Conservation (phyloP, 306 rosid genomes). For the Carpinus fangiana region DNA sequence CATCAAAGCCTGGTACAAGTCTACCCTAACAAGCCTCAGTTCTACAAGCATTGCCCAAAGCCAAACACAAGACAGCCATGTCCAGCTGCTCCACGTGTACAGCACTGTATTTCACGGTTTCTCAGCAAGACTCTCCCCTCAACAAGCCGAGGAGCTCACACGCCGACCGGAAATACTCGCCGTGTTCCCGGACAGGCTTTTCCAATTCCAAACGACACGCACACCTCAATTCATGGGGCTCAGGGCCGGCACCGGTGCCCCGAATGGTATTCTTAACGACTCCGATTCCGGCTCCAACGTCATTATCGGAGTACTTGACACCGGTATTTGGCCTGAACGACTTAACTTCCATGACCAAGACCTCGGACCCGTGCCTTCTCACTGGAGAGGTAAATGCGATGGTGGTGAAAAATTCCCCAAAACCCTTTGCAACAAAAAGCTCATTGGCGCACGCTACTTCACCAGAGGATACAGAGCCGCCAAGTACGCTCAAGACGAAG, state of each 20-base stretch:
- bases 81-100: slow-evolving; percentile 13
- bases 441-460: slow-evolving; percentile 25
- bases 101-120: slow-evolving; percentile 29
- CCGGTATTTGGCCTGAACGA: slow-evolving; percentile 30
- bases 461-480: not conserved
- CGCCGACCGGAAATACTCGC: slow-evolving; percentile 8
- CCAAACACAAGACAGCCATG: not conserved
- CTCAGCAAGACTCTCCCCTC: slow-evolving; percentile 23
- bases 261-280: not conserved
- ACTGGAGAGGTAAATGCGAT: slow-evolving; percentile 25
- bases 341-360: slow-evolving; percentile 19
- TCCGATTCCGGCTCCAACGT: slow-evolving; percentile 20
- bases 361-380: slow-evolving; percentile 18
- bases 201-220: slow-evolving; percentile 23
- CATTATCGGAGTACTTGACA: slow-evolving; percentile 23
- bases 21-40: slow-evolving; percentile 11
- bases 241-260: not conserved
- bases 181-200: slow-evolving; percentile 23
- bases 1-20: slow-evolving; percentile 23
- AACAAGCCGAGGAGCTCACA: slow-evolving; percentile 14
- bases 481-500: not conserved
- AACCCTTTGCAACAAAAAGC: slow-evolving; percentile 33
- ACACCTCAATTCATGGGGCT: slow-evolving; percentile 31
- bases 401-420: slow-evolving; percentile 14
- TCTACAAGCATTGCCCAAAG: not conserved